Evolutionary conservation across 352 stramenopile genomes (phyloP).

Genomic region (Pythium aristosporum): DNA sequence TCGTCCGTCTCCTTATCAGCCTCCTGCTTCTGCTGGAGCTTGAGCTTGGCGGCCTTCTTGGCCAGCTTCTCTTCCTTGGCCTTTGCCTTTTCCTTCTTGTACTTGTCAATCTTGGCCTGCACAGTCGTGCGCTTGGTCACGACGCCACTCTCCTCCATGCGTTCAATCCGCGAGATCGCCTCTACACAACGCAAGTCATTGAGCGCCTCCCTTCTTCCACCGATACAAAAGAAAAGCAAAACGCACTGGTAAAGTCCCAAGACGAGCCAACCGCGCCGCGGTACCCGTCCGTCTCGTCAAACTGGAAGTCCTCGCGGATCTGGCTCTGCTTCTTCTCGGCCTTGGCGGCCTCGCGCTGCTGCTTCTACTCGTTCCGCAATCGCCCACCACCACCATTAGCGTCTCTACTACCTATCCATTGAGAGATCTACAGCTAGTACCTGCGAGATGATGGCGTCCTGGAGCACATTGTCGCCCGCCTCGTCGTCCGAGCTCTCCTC

Average conservation of each 20-base stretch:
- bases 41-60: conserved; percentile 52
- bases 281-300: conserved; percentile 67
- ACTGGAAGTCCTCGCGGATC: conserved; percentile 86
- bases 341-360: conserved; percentile 40
- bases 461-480: conserved; percentile 36
- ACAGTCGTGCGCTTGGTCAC: conserved; percentile 79
- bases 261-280: conserved; percentile 56
- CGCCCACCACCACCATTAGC: neutral
- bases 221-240: neutral
- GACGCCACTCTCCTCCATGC: conserved; percentile 56
- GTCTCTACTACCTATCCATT: neutral
- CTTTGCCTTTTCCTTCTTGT: conserved; percentile 66
- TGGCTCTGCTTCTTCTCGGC: conserved; percentile 47
- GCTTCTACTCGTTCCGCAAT: conserved; percentile 31
- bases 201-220: neutral
- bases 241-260: conserved; percentile 84
- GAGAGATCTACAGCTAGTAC: conserved; percentile 20
- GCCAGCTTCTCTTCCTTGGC: conserved; percentile 56
- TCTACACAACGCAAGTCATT: conserved; percentile 26
- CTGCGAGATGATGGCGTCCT: conserved; percentile 72
- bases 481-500: conserved; percentile 79
- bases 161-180: conserved; percentile 83
- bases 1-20: conserved; percentile 25
- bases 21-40: conserved; percentile 36
- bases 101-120: conserved; percentile 85